Base-by-base conservation (phyloP, 2,329 filamentous ascomycete genomes). In the Beauveria sp. region DNA sequence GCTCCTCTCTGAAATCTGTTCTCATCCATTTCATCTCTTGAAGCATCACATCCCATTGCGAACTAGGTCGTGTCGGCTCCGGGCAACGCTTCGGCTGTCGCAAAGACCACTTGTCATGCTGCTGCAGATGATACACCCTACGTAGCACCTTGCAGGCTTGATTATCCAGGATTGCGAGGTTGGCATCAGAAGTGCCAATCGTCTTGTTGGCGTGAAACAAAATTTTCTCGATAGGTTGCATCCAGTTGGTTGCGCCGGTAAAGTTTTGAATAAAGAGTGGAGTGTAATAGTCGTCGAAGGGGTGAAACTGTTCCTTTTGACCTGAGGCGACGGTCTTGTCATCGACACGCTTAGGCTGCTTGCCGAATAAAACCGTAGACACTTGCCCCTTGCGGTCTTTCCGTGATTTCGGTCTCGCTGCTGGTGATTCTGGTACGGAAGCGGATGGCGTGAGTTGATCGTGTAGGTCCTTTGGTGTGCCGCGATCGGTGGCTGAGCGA, bases 21-120 rank as follows among this genome's bases (percentile, higher is more conserved):
- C 93, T 86, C 91, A 99, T 96, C 93, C 93, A 98, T 73, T 93
- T 96, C 84, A 93, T 91, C 77, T 99, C 93, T 67, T 92, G 84
- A 38, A 99, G 78, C 60, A 98, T 73, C 58, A 93, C 82, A 74
- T 99, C 95, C 84, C 88, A 90, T 67, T 98, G 93, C 2, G 88
- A 87, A 1, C 85, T 82, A 20, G 87, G 88, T 43, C 91, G 85
- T 4, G 84, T 81, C 5, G 93, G 93, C 73, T 99, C 95, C 1
- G 86, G 81, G 45, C 87, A 90, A 61, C 92, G 88, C 70, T 96
- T 91, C 49, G 93, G 86, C 70, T 99, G 95, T 58, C 93, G 84
- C 52, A 99, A 75, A 5, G 93, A 95, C 93, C 95, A 98, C 69
- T 93, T 89, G 67, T 96, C 92, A 38, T 88, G 86, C 69, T 93